These are phyloP conservation scores for Xerocomellus dryophilus DNA, from an alignment of 768 basidiomycete species.

Conservation along the genomic window DNA sequence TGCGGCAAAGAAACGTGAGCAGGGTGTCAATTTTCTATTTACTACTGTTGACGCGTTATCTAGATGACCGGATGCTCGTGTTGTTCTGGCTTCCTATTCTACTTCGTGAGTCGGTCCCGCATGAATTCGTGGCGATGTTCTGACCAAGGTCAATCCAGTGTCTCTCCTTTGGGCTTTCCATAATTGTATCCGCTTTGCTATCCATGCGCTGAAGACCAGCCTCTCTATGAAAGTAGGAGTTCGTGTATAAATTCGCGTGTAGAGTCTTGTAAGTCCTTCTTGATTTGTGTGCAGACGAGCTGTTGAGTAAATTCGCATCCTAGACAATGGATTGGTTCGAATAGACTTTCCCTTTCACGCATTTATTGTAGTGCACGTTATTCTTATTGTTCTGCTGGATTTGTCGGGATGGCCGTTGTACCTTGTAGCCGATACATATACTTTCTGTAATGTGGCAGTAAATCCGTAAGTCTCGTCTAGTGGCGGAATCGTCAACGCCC, in stretches of 20 bases:
- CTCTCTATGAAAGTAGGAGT: constrained; percentile 45
- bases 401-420: constrained; percentile 15
- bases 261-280: constrained; percentile 2
- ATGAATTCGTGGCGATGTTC: neutral
- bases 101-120: constrained; percentile 52
- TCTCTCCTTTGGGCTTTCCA: constrained; percentile 63
- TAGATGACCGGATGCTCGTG: constrained; percentile 82
- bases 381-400: constrained; percentile 22
- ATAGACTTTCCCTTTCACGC: constrained; percentile 4
- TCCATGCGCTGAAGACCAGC: constrained; percentile 47
- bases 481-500: constrained; percentile 36
- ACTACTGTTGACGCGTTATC: constrained; percentile 5
- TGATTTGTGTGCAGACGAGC: neutral
- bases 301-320: neutral
- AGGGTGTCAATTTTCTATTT: neutral
- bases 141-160: constrained; percentile 36
- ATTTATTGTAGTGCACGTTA: neutral
- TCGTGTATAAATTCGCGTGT: constrained; percentile 26
- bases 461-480: neutral
- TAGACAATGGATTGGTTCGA: constrained; percentile 5
- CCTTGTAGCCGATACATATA: constrained; percentile 21
- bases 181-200: constrained; percentile 49
- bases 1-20: constrained; percentile 62
- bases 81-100: constrained; percentile 87
- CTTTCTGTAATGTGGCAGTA: constrained; percentile 18